A percentile compares a stretch with the other conserved stretches of the same genome.
phyloP scores from a whole-genome alignment of 352 stramenopile species.

The Blastocystis sp. region DNA sequence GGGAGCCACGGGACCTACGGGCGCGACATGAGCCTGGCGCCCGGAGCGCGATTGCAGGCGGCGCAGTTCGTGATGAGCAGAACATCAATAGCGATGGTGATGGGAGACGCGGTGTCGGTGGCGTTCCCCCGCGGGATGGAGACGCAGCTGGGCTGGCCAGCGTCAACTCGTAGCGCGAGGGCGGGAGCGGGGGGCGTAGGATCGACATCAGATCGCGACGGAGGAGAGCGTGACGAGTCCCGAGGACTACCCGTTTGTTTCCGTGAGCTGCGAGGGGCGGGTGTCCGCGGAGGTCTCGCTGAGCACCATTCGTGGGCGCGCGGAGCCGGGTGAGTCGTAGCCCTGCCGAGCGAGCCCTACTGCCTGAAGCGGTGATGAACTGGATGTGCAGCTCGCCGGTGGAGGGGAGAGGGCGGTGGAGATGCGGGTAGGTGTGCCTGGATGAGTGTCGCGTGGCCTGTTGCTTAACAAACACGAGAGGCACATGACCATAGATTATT shows the following conservation, averaged over 20 bases:
- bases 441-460: conserved; percentile 6
- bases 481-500: conserved; percentile 50
- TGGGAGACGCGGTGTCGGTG: neutral
- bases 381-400: conserved; percentile 20
- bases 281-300: conserved; percentile 7
- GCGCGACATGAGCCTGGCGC: conserved; percentile 1
- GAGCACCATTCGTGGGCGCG: conserved; percentile 13
- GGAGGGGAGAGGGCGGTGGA: neutral
- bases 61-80: conserved; percentile 51
- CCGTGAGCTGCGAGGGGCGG: conserved; percentile 5
- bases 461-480: neutral
- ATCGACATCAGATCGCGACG: conserved; percentile 8
- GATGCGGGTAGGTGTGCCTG: conserved; percentile 65
- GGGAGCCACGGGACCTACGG: conserved; percentile 38
- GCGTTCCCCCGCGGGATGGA: conserved; percentile 8
- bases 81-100: neutral
- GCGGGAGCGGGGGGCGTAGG: neutral
- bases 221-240: neutral
- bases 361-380: conserved; percentile 50
- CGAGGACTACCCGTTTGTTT: neutral
- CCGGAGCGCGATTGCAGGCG: conserved; percentile 2
- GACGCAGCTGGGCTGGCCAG: conserved; percentile 16
- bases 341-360: conserved; percentile 10
- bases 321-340: neutral
- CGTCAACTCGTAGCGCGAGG: neutral